Percentiles rank a stretch among this genome's conserved stretches.
Conservation (phyloP, 352 stramenopile species). For the Phytophthora kernoviae region DNA sequence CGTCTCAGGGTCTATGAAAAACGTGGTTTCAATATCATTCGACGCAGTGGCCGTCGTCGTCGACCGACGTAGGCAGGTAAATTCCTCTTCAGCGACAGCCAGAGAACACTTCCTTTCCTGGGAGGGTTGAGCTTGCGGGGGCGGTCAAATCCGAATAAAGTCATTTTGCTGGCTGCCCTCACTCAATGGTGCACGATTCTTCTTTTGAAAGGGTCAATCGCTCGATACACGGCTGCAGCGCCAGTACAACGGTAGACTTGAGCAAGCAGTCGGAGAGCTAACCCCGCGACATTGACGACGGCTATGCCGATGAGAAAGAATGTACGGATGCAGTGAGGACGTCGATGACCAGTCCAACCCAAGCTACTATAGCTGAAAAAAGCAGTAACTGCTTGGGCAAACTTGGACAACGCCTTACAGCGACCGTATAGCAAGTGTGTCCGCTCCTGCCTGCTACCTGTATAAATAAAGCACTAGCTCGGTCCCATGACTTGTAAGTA, state of each 20-base stretch:
- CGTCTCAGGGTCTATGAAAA: constrained; percentile 72
- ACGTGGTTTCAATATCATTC: constrained; percentile 31
- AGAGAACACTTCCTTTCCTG: constrained; percentile 53
- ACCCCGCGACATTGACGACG: constrained; percentile 36
- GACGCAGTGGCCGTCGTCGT: constrained; percentile 34
- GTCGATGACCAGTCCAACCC: constrained; percentile 16
- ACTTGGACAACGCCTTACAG: constrained; percentile 9
- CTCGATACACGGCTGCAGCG: constrained; percentile 7
- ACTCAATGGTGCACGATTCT: constrained; percentile 24
- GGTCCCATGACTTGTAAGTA: constrained; percentile 15
- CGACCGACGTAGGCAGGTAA: constrained; percentile 53
- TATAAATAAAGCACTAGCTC: constrained; percentile 27
- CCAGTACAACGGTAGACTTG: constrained; percentile 13
- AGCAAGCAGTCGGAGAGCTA: constrained; percentile 20
- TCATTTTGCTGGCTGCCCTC: constrained; percentile 22
- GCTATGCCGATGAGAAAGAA: constrained; percentile 17
- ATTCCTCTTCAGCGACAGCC: constrained; percentile 55
- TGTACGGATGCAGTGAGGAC: constrained; percentile 4
- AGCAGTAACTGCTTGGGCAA: constrained; percentile 34
- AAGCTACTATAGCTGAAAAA: neutral
- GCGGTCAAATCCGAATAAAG: constrained; percentile 16
- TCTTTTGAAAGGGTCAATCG: neutral
- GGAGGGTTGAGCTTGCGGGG: constrained; percentile 27
- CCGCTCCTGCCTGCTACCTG: constrained; percentile 1
- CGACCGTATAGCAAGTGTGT: neutral